Evolutionary conservation across 345 rosid genomes (phyloP).

Genomic region (Eucalyptus tenuipes): DNA sequence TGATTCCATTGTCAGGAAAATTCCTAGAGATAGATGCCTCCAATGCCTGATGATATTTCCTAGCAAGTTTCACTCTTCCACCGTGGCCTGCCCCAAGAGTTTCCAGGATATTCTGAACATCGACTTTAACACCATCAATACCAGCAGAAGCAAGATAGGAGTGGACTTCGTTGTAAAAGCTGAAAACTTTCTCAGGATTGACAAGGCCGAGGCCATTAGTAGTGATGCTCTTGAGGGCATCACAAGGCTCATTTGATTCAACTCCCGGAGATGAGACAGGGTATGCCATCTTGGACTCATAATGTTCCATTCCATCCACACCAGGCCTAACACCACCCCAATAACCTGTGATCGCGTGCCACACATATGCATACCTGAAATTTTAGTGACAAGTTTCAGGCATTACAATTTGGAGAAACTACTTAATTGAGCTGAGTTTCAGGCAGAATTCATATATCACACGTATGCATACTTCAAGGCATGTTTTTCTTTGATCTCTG

Average conservation of each 20-base stretch:
- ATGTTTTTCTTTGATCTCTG: slow-evolving; percentile 43
- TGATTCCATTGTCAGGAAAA: slow-evolving; percentile 43
- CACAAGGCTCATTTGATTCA: slow-evolving; percentile 40
- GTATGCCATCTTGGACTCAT: slow-evolving; percentile 37
- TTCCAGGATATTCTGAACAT: slow-evolving; percentile 71
- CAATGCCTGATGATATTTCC: slow-evolving; percentile 53
- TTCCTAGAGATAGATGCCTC: slow-evolving; percentile 56
- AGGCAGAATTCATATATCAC: neutral
- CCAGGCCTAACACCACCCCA: slow-evolving; percentile 61
- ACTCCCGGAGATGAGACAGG: slow-evolving; percentile 58
- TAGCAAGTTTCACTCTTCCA: slow-evolving; percentile 57
- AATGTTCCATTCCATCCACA: slow-evolving; percentile 37
- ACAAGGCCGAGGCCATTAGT: slow-evolving; percentile 65
- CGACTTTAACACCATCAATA: slow-evolving; percentile 73
- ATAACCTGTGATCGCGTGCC: slow-evolving; percentile 67
- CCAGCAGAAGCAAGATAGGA: slow-evolving; percentile 64
- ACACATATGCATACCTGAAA: slow-evolving; percentile 40
- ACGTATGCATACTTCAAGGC: slow-evolving; percentile 23
- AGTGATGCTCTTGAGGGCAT: slow-evolving; percentile 26
- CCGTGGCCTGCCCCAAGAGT: slow-evolving; percentile 57
- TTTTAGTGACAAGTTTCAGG: neutral
- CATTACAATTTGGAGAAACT: neutral
- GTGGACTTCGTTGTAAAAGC: slow-evolving; percentile 66
- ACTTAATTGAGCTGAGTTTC: neutral
- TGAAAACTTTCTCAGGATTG: slow-evolving; percentile 55